Percentiles rank a stretch among this genome's conserved stretches.
Conservation (phyloP, 225 moss, liverwort and hornwort genomes). For the Pseudoscleropodium purum region DNA sequence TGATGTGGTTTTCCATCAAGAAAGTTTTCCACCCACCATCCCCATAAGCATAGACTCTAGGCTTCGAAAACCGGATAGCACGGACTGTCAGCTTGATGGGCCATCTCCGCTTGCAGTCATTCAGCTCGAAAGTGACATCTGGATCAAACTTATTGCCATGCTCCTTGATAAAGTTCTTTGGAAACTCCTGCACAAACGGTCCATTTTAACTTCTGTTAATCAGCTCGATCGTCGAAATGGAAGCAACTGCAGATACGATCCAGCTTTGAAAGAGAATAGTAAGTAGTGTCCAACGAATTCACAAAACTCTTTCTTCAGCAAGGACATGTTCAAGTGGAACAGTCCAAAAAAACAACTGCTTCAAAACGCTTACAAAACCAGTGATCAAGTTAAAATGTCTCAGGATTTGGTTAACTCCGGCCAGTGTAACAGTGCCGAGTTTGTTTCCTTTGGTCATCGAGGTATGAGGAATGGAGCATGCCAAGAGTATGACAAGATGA, state of each 20-base stretch:
- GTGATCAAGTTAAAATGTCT: not conserved
- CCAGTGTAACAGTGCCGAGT: not conserved
- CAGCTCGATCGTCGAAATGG: not conserved
- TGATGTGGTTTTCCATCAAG: not conserved
- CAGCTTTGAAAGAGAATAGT: not conserved
- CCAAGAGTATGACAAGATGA: not conserved
- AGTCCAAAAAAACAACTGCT: not conserved
- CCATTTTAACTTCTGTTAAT: not conserved
- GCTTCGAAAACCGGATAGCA: accelerated
- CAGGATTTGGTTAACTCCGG: not conserved
- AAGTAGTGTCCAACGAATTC: not conserved
- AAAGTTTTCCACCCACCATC: not conserved
- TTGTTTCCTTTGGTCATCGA: not conserved
- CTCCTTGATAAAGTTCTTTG: not conserved
- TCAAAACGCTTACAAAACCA: not conserved
- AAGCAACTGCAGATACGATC: not conserved
- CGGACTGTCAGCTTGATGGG: not conserved
- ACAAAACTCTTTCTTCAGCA: not conserved
- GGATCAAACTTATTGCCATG: not conserved
- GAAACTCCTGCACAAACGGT: not conserved
- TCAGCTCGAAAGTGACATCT: not conserved
- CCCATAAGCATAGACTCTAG: not conserved
- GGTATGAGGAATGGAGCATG: not conserved
- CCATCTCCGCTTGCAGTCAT: not conserved
- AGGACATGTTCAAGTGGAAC: not conserved